Evolutionary conservation across 306 rosid genomes (phyloP).

Genomic region (Inga laurina): DNA sequence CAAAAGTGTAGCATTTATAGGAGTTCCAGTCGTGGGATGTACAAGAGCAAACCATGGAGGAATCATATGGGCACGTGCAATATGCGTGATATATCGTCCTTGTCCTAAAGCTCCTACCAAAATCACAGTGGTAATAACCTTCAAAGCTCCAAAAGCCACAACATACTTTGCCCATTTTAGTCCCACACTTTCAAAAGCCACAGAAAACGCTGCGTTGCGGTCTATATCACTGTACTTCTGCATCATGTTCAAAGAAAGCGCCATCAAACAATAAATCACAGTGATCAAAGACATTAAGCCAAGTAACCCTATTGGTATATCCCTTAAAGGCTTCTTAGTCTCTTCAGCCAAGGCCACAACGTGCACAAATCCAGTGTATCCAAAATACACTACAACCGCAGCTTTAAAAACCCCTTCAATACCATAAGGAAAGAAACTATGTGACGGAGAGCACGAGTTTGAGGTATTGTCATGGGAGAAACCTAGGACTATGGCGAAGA

Average conservation of each 20-base stretch:
- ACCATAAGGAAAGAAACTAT: constrained; percentile 54
- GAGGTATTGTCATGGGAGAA: constrained; percentile 51
- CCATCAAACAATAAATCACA: constrained; percentile 71
- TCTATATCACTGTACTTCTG: constrained; percentile 71
- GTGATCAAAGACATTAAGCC: constrained; percentile 78
- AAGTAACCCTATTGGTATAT: constrained; percentile 68
- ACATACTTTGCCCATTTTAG: constrained; percentile 80
- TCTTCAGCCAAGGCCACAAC: constrained; percentile 79
- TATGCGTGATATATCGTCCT: constrained; percentile 67
- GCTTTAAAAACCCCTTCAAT: constrained; percentile 65
- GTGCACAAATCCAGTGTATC: constrained; percentile 68
- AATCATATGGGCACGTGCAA: constrained; percentile 78
- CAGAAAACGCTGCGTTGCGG: constrained; percentile 60
- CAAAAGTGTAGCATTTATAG: constrained; percentile 74
- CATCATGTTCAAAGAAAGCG: constrained; percentile 69
- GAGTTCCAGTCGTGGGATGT: constrained; percentile 77
- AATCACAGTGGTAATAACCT: constrained; percentile 81
- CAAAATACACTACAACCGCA: constrained; percentile 70
- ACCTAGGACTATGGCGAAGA: constrained; percentile 59
- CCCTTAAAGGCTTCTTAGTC: constrained; percentile 70
- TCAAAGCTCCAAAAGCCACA: constrained; percentile 73
- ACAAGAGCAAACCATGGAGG: constrained; percentile 87
- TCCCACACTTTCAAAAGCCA: constrained; percentile 66
- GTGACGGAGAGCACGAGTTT: constrained; percentile 42
- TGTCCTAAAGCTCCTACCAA: constrained; percentile 60